Evolutionary conservation across 31 red algal genomes (phyloP), one percentile per base, ranked within the genome.

Genomic region (Odonthalia washingtoniensis): DNA sequence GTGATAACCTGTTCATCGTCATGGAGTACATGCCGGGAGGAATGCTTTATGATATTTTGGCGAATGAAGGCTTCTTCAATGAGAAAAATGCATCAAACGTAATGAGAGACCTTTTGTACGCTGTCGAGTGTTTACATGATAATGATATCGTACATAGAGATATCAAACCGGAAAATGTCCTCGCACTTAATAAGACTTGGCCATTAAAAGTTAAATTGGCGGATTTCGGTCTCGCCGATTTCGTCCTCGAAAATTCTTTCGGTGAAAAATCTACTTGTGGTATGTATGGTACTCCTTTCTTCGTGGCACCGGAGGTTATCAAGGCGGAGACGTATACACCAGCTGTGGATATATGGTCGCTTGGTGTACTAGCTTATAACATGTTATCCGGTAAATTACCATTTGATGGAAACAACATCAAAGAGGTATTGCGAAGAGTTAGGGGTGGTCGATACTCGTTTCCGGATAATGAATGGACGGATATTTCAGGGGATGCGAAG

Each of bases 121-220:
- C 91, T 30, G 88, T 98, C 1, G 82, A 88, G 5, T 94, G 85
- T 62, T 84, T 98, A 43, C 96, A 98, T 77, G 80, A 81, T 36
- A 84, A 94, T 68, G 96, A 90, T 45, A 98, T 98, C 82, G 96
- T 95, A 35, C 96, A 98, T 44, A 77, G 96, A 26, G 96, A 98
- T 61, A 87, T 98, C 74, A 98, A 98, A 87, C 96, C 96, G 2
- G 96, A 98, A 67, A 98, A 98, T 77, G 88, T 98, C 40, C 78
- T 98, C 26, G 91, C 85, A 4, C 37, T 88, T 34, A 74, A 94
- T 44, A 94, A 94, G 70, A 80, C 79, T 17, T 94, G 84, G 65
- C 93, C 93, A 6, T 61, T 98, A 31, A 66, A 94, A 37, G 86
- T 94, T 21, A 98, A 98, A 77, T 70, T 98, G 62, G 94, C 96